Percentiles rank a stretch among this genome's conserved stretches.
Evolutionary conservation across 2,329 filamentous ascomycete species (phyloP).

Genomic region (Alternaria gansuensis): DNA sequence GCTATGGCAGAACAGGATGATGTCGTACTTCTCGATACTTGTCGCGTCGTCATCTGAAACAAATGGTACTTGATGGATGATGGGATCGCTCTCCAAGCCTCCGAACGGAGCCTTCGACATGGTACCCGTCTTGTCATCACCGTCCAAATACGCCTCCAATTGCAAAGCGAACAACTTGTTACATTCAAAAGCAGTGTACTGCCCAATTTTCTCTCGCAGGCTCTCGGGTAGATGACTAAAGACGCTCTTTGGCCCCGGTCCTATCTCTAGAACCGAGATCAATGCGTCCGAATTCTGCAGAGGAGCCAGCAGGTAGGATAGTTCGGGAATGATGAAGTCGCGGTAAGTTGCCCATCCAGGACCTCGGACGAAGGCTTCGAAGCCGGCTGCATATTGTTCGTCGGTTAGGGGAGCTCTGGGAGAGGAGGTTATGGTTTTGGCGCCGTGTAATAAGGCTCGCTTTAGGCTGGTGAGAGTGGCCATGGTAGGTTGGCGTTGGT

Average conservation of each 20-base stretch:
- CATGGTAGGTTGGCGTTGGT: neutral
- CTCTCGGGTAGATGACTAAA: constrained; percentile 59
- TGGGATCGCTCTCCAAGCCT: constrained; percentile 51
- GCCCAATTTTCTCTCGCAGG: constrained; percentile 57
- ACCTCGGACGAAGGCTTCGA: constrained; percentile 55
- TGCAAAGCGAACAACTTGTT: constrained; percentile 58
- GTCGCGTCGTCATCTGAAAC: constrained; percentile 35
- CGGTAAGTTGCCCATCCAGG: constrained; percentile 55
- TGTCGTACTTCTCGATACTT: constrained; percentile 57
- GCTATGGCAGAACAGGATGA: constrained; percentile 70
- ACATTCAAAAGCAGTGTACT: constrained; percentile 65
- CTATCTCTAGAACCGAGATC: constrained; percentile 67
- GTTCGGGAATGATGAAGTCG: constrained; percentile 52
- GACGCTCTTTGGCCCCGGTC: constrained; percentile 66
- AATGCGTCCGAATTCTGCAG: constrained; percentile 54
- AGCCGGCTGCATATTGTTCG: constrained; percentile 45
- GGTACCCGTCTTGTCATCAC: neutral
- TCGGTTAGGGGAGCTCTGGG: neutral
- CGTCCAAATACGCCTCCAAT: constrained; percentile 56
- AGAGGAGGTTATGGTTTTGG: neutral
- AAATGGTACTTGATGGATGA: constrained; percentile 57
- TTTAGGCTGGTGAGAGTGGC: neutral
- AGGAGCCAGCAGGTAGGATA: constrained; percentile 55
- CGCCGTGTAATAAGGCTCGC: neutral
- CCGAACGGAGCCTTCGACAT: constrained; percentile 53